Percentiles rank a stretch among this genome's conserved stretches.
These are phyloP conservation scores for Trypanosoma platydactyli DNA, from an alignment of 208 protist genomes.

Conservation along the genomic window DNA sequence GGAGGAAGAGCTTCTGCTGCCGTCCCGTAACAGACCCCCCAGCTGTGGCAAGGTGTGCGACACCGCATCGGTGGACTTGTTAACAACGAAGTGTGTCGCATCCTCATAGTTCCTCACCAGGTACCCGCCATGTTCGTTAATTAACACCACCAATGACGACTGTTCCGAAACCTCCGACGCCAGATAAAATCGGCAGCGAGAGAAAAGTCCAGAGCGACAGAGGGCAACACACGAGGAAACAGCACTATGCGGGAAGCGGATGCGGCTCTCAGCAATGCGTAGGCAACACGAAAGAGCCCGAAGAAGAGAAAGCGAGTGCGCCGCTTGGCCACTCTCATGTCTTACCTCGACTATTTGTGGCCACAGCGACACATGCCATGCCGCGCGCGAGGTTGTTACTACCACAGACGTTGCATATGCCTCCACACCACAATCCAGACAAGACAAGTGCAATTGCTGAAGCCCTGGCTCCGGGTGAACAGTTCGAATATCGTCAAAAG, in stretches of 20 bases:
- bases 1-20: background rate
- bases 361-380: conserved; percentile 42
- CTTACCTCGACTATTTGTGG: conserved; percentile 50
- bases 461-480: conserved; percentile 39
- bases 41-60: conserved; percentile 7
- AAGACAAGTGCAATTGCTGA: conserved; percentile 33
- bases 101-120: conserved; percentile 37
- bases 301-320: conserved; percentile 60
- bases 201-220: conserved; percentile 43
- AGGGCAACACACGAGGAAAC: conserved; percentile 50
- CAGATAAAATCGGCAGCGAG: conserved; percentile 62
- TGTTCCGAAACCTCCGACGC: conserved; percentile 10
- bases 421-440: conserved; percentile 33
- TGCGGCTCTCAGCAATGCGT: conserved; percentile 56
- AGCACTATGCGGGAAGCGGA: conserved; percentile 66
- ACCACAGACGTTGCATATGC: conserved; percentile 47
- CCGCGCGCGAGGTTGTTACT: conserved; percentile 33
- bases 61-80: background rate
- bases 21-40: background rate
- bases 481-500: conserved; percentile 43
- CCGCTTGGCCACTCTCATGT: conserved; percentile 25
- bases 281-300: conserved; percentile 64
- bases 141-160: conserved; percentile 32
- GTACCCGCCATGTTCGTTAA: conserved; percentile 51
- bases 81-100: conserved; percentile 65